Base-by-base conservation (phyloP, 371 early-diverging fungal species). In the Circinella umbellata region DNA sequence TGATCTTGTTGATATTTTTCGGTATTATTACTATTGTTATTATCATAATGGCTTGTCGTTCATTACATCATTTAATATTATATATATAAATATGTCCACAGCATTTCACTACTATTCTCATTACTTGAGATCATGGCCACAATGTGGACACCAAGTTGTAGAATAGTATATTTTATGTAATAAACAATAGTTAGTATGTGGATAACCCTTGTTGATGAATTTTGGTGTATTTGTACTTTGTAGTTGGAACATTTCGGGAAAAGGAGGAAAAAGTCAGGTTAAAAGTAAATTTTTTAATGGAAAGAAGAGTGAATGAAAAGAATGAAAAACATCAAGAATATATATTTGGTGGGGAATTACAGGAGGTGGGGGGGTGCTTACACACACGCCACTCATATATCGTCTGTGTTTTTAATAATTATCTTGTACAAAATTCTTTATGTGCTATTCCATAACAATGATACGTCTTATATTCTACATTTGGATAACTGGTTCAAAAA, bases 141-240 rank as follows among this genome's bases (percentile, higher is more conserved):
- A 72, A 54, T 72, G 65, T 61, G 73, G 73, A 61, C 73, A 72
- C 73, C 73, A 72, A 17, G 73, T 68, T 34, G 68, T 72, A 3
- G 73, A 68, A 39, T 66, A 72, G 15, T 72, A 72, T 11, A 59
- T 62, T 65, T 59, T 68, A 63, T 72, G 73, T n/a, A 68, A 37
- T 17, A 72, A 38, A 42, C 73, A 72, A 34, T 72, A 72, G 63
- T 72, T 72, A 11, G 42, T 66, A 34, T 49, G 48, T 35, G 54
- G 57, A 36, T 59, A 48, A 60, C n/a, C 63, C 27, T 20, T 47
- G 14, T 61, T 42, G 7, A 35, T 27, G 35, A 63, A 48, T 48
- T 48, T 63, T 48, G 27, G 17, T 14, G 63, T 47, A 27, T 63
- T 39, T 20, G 57, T 57, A n/a, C 27, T 7, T 34, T 57, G 57